Base-by-base conservation (phyloP, 371 early-diverging fungal species). In the Saksenaea vasiformis region DNA sequence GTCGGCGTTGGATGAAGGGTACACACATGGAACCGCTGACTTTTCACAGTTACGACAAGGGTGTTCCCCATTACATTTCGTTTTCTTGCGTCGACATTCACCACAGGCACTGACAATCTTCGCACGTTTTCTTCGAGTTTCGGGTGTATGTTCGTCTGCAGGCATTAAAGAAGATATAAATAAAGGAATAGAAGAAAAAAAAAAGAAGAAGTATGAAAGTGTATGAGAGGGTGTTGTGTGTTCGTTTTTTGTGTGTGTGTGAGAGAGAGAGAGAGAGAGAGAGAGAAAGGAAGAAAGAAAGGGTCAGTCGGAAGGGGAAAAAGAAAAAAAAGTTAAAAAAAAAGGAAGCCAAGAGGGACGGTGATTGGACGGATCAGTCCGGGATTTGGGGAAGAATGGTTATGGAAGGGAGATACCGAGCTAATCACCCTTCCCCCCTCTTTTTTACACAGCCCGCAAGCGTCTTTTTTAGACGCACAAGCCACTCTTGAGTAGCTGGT, bases 1-100 rank as follows among this genome's bases (percentile, higher is more conserved):
- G 28, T 76, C 73, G 41, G 54, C 59, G 5, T 71, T 62, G 5
- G 70, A 65, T 4, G 65, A 62, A 7, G 84, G 84, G 56, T 86
- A 86, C 22, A 72, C 62, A 62, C 87, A 86, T 11, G 69, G 63
- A 10, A 76, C 77, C 4, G 64, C 69, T 39, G 82, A 79, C 60
- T 83, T 83, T 68, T 75, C 74, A 61, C 88, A 87, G 67, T 81
- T 84, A n/a, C 81, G 74, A 62, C 88, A 87, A 13, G 88, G 88
- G 27, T 78, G 76, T 56, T 79, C 79, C 27, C 87, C 87, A 69
- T 87, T 82, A 61, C 85, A 85, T 64, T 82, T 82, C 24, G 80
- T 80, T 64, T 85, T 85, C 70, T 78, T 77, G 17, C 82, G 79
- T 41, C 85, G 72, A 56, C 85, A 85, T 57, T 79, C 79, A 31